Conservation (phyloP, 257 asterid genomes). For the Solanum piurae region DNA sequence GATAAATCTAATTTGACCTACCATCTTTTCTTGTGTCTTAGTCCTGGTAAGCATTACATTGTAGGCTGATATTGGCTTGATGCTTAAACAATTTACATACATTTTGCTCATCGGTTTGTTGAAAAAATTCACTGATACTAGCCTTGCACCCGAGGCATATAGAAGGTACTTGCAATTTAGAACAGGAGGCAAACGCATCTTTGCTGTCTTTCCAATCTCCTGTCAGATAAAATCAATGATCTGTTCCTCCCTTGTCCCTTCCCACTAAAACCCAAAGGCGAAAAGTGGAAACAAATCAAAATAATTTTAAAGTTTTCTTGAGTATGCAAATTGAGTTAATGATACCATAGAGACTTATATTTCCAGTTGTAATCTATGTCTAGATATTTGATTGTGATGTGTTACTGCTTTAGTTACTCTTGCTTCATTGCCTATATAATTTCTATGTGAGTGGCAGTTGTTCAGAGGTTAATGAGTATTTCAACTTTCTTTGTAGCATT, state of each 20-base stretch:
- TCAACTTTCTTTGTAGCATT: conserved; percentile 38
- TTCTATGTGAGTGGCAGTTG: not conserved
- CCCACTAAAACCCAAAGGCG: not conserved
- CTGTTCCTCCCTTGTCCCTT: not conserved
- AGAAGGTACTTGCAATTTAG: not conserved
- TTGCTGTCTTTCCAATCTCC: not conserved
- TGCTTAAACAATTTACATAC: not conserved
- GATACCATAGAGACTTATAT: not conserved
- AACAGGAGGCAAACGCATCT: not conserved
- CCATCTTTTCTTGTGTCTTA: conserved; percentile 85
- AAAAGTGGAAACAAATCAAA: not conserved
- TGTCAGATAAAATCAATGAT: not conserved
- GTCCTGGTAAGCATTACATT: conserved; percentile 51
- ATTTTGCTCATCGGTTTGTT: not conserved
- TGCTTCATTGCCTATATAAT: not conserved
- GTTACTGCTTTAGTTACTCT: not conserved
- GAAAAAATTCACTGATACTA: not conserved
- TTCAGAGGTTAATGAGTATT: not conserved
- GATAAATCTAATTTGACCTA: conserved; percentile 76
- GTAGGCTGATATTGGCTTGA: not conserved
- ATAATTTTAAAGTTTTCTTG: not conserved
- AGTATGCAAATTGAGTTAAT: not conserved
- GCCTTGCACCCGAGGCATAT: not conserved
- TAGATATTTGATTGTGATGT: not conserved
- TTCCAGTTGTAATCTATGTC: not conserved